These are phyloP conservation scores for Diaporthe ilicicola DNA, from an alignment of 2,329 filamentous ascomycete genomes.

Conservation along the genomic window DNA sequence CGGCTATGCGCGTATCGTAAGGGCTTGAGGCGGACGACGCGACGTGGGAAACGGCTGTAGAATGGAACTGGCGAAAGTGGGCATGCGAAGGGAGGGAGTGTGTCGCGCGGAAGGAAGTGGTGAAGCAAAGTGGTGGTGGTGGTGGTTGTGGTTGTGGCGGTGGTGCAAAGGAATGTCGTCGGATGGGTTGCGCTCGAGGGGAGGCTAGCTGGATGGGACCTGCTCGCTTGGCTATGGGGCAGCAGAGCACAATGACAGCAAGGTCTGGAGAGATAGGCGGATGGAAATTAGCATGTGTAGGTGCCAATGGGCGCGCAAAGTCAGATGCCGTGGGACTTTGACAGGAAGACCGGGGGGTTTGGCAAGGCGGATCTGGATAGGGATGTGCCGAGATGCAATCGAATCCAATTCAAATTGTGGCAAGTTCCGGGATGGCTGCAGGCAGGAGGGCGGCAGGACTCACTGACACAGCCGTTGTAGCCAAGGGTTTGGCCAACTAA, in stretches of 20 bases:
- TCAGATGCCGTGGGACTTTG: not conserved
- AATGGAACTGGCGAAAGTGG: not conserved
- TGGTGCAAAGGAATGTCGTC: constrained; percentile 21
- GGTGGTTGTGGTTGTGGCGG: too few relatives aligned
- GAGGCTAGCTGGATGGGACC: constrained; percentile 12
- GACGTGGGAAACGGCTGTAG: not conserved
- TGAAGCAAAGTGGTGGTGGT: constrained; percentile 1
- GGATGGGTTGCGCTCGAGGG: constrained; percentile 11
- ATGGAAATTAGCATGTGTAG: constrained; percentile 17
- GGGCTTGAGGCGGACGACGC: not conserved
- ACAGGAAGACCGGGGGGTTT: not conserved
- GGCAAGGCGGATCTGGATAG: constrained; percentile 10
- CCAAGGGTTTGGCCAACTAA: not conserved
- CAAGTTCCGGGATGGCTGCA: not conserved
- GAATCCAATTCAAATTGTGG: constrained; percentile 11
- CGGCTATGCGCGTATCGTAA: not conserved
- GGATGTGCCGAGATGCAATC: constrained; percentile 17
- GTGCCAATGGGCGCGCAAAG: constrained; percentile 7
- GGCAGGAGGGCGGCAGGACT: not conserved
- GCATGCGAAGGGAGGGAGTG: constrained; percentile 16
- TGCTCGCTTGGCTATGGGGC: constrained; percentile 4
- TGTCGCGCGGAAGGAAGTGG: not conserved
- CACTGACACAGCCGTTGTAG: not conserved
- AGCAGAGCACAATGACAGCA: not conserved
- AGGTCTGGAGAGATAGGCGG: constrained; percentile 5